Conservation (phyloP, 1,284 basidiomycete species). For the Pisolithus thermaeus region DNA sequence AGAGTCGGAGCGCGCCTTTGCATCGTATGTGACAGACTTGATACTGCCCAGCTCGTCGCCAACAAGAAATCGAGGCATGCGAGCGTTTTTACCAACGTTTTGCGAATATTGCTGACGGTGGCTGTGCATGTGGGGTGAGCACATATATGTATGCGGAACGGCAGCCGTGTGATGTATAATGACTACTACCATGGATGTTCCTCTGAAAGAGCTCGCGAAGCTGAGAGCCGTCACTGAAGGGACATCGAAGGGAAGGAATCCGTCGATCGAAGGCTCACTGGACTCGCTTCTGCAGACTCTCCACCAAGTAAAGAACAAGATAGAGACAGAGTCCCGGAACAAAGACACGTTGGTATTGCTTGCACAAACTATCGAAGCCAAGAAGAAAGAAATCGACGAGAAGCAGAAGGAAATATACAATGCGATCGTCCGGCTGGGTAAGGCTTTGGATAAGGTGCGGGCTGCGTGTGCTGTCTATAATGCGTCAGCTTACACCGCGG, state of each 20-base stretch:
- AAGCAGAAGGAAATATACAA: slow-evolving; percentile 83
- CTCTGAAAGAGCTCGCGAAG: slow-evolving; percentile 69
- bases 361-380: slow-evolving; percentile 54
- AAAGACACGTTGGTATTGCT: slow-evolving; percentile 51
- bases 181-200: slow-evolving; percentile 52
- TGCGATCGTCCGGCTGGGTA: slow-evolving; percentile 71
- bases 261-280: slow-evolving; percentile 59
- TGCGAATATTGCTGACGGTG: background rate
- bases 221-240: slow-evolving; percentile 56
- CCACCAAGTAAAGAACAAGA: slow-evolving; percentile 49
- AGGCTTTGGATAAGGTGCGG: slow-evolving; percentile 81
- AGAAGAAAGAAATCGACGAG: slow-evolving; percentile 83
- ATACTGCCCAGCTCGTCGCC: slow-evolving; percentile 73
- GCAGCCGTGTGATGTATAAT: background rate
- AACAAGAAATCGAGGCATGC: slow-evolving; percentile 60
- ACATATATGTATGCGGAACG: background rate
- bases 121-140: background rate
- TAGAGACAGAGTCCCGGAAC: slow-evolving; percentile 49
- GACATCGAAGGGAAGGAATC: slow-evolving; percentile 45
- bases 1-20: slow-evolving; percentile 17
- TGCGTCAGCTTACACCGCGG: background rate
- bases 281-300: slow-evolving; percentile 64
- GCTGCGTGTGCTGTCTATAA: background rate
- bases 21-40: slow-evolving; percentile 48
- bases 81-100: background rate